A percentile compares a stretch with the other conserved stretches of the same genome.
phyloP scores from a whole-genome alignment of 169 alveolate genomes.

The Theileria orientalis region DNA sequence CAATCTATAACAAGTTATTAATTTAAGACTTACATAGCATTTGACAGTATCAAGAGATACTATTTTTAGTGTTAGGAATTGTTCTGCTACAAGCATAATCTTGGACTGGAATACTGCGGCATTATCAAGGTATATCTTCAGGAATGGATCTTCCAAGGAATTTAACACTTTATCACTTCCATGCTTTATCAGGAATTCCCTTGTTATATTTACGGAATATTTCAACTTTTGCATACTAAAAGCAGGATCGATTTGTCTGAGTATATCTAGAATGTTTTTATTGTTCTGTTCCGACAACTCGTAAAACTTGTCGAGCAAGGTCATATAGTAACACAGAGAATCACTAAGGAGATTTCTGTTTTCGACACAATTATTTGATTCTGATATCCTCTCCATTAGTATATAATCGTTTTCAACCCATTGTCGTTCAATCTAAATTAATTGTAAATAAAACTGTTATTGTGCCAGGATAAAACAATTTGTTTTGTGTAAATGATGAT shows the following conservation, averaged over 20 bases:
- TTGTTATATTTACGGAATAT: slow-evolving; percentile 4
- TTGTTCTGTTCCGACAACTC: slow-evolving; percentile 3
- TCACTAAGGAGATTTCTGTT: slow-evolving; percentile 22
- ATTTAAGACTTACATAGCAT: slow-evolving; percentile 19
- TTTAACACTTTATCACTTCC: not conserved
- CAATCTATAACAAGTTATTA: not conserved
- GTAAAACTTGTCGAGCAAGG: slow-evolving; percentile 36
- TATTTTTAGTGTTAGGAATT: slow-evolving; percentile 30
- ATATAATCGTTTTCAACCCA: slow-evolving; percentile 18
- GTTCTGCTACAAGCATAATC: slow-evolving; percentile 27
- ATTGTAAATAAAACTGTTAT: not conserved
- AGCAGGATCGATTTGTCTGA: slow-evolving; percentile 14
- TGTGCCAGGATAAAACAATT: too few species aligned
- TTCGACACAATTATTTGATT: slow-evolving; percentile 19
- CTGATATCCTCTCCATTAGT: slow-evolving; percentile 45
- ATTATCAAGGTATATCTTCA: slow-evolving; percentile 13
- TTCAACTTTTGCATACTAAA: not conserved
- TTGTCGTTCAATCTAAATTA: slow-evolving; percentile 1
- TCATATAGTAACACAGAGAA: slow-evolving; percentile 35
- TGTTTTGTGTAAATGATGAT: too few species aligned
- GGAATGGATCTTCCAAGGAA: slow-evolving; percentile 15
- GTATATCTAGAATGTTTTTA: slow-evolving; percentile 2
- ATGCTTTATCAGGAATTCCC: not conserved
- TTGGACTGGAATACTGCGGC: slow-evolving; percentile 29
- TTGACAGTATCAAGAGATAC: slow-evolving; percentile 39